These are phyloP conservation scores for Xylona heveae DNA, from an alignment of 495 filamentous ascomycete genomes.

Conservation along the genomic window DNA sequence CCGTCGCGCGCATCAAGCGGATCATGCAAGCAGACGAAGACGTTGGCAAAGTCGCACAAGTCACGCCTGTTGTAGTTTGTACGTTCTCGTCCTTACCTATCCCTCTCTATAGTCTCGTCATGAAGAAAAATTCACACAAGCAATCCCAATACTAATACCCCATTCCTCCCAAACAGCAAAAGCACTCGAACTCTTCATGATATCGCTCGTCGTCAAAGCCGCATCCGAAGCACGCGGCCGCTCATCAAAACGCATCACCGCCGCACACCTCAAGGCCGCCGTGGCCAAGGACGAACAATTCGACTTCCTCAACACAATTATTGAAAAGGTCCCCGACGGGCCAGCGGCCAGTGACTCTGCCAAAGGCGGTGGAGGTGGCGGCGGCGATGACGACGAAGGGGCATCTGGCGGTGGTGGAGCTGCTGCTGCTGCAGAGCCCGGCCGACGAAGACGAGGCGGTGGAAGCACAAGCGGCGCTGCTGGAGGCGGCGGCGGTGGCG, in stretches of 20 bases:
- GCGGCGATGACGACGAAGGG: conserved; percentile 16
- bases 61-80: conserved; percentile 85
- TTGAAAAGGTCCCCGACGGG: conserved; percentile 62
- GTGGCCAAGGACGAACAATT: conserved; percentile 70
- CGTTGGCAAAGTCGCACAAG: conserved; percentile 95
- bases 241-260: conserved; percentile 73
- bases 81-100: conserved; percentile 19
- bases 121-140: conserved; percentile 3
- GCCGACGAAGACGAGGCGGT: conserved; percentile 4
- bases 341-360: conserved; percentile 26
- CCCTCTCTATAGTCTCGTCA: no score
- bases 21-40: conserved; percentile 99
- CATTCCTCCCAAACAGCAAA: conserved; percentile 29
- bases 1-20: conserved; percentile 92
- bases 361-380: conserved; percentile 29
- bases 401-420: no score
- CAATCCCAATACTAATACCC: conserved; percentile 9
- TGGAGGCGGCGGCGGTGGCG: no score
- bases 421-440: no score
- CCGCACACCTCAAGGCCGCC: conserved; percentile 75
- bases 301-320: conserved; percentile 86
- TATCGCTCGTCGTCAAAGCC: conserved; percentile 69
- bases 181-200: conserved; percentile 94
- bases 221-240: conserved; percentile 62
- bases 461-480: conserved; percentile 5